A percentile compares a stretch with the other conserved stretches of the same genome.
Evolutionary conservation across 306 rosid species (phyloP).

Genomic region (Prunus mira): DNA sequence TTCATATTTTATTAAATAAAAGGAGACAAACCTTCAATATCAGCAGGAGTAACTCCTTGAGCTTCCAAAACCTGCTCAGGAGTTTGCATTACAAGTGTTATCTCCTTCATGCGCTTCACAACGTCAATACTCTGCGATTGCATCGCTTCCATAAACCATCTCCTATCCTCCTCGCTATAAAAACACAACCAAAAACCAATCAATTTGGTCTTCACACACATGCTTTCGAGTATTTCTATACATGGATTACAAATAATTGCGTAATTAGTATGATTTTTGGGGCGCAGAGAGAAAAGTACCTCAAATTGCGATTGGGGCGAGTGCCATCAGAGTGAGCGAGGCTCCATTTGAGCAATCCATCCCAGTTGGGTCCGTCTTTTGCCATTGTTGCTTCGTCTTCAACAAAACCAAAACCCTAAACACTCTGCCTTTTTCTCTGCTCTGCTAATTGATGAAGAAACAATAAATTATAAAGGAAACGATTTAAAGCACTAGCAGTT

Average conservation of each 20-base stretch:
- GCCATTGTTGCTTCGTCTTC: conserved; percentile 46
- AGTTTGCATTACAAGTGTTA: conserved; percentile 80
- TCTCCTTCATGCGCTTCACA: conserved; percentile 89
- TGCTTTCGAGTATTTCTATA: neutral
- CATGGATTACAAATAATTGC: neutral
- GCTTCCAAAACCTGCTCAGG: conserved; percentile 82
- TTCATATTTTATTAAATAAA: neutral
- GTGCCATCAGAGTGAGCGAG: conserved; percentile 76
- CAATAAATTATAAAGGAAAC: neutral
- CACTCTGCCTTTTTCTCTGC: neutral
- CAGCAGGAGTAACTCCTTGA: conserved; percentile 69
- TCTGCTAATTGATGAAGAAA: neutral
- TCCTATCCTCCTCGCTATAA: conserved; percentile 80
- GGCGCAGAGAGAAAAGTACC: conserved; percentile 24
- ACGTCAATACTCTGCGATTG: conserved; percentile 79
- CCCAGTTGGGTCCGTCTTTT: conserved; percentile 79
- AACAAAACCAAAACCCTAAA: neutral
- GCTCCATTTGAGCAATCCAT: conserved; percentile 89
- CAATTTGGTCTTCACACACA: neutral
- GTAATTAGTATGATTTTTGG: neutral
- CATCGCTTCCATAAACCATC: conserved; percentile 94
- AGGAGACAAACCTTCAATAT: conserved; percentile 63
- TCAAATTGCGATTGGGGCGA: conserved; percentile 55
- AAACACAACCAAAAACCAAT: conserved; percentile 7
- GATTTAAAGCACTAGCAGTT: neutral